Conservation (phyloP, 148 eudicot genomes). For the Pharnaceum exiguum region DNA sequence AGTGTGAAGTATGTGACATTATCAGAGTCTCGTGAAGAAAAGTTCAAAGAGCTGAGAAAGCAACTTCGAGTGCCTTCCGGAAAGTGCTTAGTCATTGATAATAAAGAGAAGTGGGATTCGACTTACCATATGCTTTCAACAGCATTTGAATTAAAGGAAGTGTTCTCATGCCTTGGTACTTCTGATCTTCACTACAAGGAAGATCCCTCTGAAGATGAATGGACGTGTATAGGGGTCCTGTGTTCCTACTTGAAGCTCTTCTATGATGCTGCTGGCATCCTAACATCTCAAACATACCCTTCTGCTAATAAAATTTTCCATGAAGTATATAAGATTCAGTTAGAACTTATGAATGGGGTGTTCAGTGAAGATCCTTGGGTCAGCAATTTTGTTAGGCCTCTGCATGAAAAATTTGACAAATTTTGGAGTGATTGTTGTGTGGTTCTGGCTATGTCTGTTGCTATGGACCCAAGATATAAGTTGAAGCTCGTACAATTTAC, state of each 20-base stretch:
- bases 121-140: constrained; percentile 80
- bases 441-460: constrained; percentile 59
- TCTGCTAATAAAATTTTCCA: constrained; percentile 54
- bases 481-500: constrained; percentile 55
- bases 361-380: constrained; percentile 37
- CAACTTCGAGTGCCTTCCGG: constrained; percentile 60
- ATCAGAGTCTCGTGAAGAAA: constrained; percentile 37
- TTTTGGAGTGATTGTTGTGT: constrained; percentile 64
- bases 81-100: constrained; percentile 54
- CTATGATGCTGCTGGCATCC: constrained; percentile 45
- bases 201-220: constrained; percentile 52
- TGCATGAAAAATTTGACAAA: constrained; percentile 45
- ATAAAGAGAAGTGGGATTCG: constrained; percentile 62
- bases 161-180: constrained; percentile 57
- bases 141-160: constrained; percentile 65
- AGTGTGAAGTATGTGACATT: constrained; percentile 68
- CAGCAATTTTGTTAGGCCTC: constrained; percentile 41
- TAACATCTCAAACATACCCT: constrained; percentile 41
- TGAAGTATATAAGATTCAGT: constrained; percentile 55
- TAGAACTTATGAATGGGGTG: constrained; percentile 46
- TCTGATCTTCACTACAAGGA: constrained; percentile 44
- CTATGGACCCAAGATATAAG: constrained; percentile 89
- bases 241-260: constrained; percentile 56
- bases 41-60: constrained; percentile 40
- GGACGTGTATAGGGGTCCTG: constrained; percentile 59